Evolutionary conservation across 345 rosid genomes (phyloP), one percentile per base, ranked within the genome.

Genomic region (Gossypium sturtianum): DNA sequence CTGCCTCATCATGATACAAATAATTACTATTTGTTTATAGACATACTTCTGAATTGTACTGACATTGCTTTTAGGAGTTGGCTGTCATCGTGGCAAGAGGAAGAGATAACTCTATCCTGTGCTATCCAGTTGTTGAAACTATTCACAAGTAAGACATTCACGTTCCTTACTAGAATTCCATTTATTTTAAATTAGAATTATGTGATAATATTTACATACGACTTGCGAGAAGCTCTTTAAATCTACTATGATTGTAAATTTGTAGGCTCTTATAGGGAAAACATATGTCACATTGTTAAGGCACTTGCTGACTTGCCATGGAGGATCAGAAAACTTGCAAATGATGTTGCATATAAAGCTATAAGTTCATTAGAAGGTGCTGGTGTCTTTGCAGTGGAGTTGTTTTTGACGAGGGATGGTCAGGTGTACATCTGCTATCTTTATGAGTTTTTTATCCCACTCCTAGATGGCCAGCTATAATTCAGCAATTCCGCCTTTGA

Each of bases 41-140:
- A 52, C 53, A 70, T 70, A 3, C 2, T 47, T 52, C 61, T 52
- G 6, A 70, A 51, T 2, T 52, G 13, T 51, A 34, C 61, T 29
- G 61, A 29, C 53, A 17, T 29, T 29, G 15, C 3, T 65, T 65
- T 29, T 29, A 90, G 93, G 99, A 95, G 85, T 82, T 95, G 67
- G 98, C 97, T 53, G 97, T 95, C 81, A 87, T 93, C 73, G 97
- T 95, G 63, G 98, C 91, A 16, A 93, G 99, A 80, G 98, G 91
- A 80, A 93, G 87, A 83, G 94, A 90, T 78, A 83, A 87, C 70
- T 91, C 97, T 77, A 84, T 93, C 79, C 79, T 79, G 69, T 90
- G 98, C 82, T 96, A 91, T 76, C 97, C 97, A 13, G 97, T 89
- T 77, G 98, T 93, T 75, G n/a, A n/a, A n/a, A n/a, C n/a, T n/a